Evolutionary conservation across 2,329 filamentous ascomycete genomes (phyloP), one percentile per base, ranked within the genome.

Genomic region (Curvularia hawaiiensis): DNA sequence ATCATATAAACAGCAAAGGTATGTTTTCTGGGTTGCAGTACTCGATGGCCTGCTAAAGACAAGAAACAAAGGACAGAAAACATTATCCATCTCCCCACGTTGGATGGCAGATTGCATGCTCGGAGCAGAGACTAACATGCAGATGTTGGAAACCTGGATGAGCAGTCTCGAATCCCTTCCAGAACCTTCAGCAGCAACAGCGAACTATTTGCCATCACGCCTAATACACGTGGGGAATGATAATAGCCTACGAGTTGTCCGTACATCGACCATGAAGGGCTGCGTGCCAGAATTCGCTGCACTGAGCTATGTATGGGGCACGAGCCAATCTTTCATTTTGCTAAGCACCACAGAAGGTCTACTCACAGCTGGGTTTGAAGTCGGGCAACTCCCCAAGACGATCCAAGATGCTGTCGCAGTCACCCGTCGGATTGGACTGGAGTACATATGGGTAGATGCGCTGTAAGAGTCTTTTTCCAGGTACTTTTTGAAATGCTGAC

Each of bases 381-480:
- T 40, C 11, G 28, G 11, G 26, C 51, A 52, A 24, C 54, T 62
- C 9, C 60, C 57, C 14, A 24, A 55, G 33, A 62, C 60, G 10
- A 62, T 62, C 6, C 44, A 52, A 46, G 60, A 60, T 43, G 57
- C 50, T 7, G 48, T 62, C n/a, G 50, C 30, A 3, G 54, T 60
- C n/a, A 58, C 60, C 22, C 53, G 52, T 26, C 26, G 20, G 5
- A 28, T 62, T 9, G 60, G 54, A 3, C 18, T 60, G 2, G 35
- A 41, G 10, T 61, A 61, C 20, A 40, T 63, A 12, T 63, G 60
- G 60, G 54, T 63, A 12, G 60, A 63, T 40, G 59, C 59, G 3
- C 24, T 59, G 56, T 61, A 53, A 41, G 54, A 31, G 16, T 16
- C 4, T 11, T 5, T 40, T 3, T 11, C 16, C 4, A 14, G 10